These are phyloP conservation scores for Chenopodium quinoa DNA, from an alignment of 148 eudicot species.

Conservation along the genomic window DNA sequence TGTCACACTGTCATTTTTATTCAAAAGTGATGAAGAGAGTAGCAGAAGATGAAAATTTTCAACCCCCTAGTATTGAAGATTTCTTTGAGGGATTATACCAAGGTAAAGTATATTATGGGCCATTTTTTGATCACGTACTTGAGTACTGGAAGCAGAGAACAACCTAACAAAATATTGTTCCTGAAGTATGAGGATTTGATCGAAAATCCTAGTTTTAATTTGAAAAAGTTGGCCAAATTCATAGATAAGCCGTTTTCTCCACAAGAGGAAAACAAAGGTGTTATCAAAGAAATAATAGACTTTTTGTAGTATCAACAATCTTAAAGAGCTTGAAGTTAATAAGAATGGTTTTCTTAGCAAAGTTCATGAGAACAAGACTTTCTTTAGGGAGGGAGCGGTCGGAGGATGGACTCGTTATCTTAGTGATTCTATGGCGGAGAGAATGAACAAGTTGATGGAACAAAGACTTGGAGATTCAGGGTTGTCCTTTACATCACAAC, in stretches of 20 bases:
- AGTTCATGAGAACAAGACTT: constrained; percentile 10
- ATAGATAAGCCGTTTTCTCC: constrained; percentile 15
- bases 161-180: constrained; percentile 22
- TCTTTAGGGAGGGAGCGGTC: constrained; percentile 26
- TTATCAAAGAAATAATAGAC: constrained; percentile 19
- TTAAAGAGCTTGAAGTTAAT: constrained; percentile 27
- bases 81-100: constrained; percentile 7
- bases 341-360: constrained; percentile 17
- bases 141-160: constrained; percentile 16
- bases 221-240: constrained; percentile 29
- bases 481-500: background rate
- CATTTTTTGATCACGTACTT: constrained; percentile 21
- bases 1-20: constrained; percentile 15
- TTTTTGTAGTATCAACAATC: constrained; percentile 21
- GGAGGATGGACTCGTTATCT: constrained; percentile 20
- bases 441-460: background rate
- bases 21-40: background rate
- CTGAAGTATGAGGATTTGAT: constrained; percentile 33
- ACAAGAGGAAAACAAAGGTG: constrained; percentile 21
- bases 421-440: background rate
- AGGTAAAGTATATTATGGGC: constrained; percentile 7
- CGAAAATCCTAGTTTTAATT: background rate
- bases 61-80: constrained; percentile 10
- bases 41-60: background rate
- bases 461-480: background rate